Evolutionary conservation across 805 yeast species (phyloP), one percentile per base, ranked within the genome.

Genomic region (Ogataea nonfermentans): DNA sequence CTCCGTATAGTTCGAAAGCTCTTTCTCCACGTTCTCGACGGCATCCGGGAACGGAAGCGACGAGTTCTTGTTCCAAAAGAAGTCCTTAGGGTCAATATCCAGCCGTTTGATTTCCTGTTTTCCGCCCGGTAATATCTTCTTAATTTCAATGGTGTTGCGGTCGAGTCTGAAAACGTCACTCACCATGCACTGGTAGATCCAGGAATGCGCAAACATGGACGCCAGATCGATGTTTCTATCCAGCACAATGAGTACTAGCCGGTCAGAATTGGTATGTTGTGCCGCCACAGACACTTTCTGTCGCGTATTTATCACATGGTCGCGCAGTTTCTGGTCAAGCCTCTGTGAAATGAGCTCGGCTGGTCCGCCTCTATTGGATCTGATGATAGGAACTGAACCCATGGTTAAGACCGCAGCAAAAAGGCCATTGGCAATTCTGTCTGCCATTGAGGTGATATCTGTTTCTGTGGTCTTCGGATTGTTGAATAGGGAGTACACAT

Each of bases 101-200:
- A 83, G 84, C 46, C 78, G 74, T 49, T 81, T 81, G 25, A 64
- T 62, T n/a, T 61, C 61, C 7, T 65, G 56, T 24, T 59, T 58
- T 20, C 66, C 67, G 9, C 48, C 51, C 11, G 61, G 59, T 7
- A 48, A 51, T 4, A 27, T 19, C 19, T 67, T 65, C 29, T 70
- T 68, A 24, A 89, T 69, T 14, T 79, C 76, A 44, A 91, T 84
- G 16, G 96, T 83, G 60, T 91, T 90, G 57, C 95, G 76, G 49
- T 81, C 76, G 53, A 93, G 71, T 37, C 78, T 75, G 60, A 93
- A 87, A 4, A 89, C 93, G 59, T 93, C 99, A 55, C 90, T 85
- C 13, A 93, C 93, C 78, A 93, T 81, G 55, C 96, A 89, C 67
- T 91, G 96, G 61, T 93, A 93, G 35, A 95, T 90, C 97, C 98